Conservation (phyloP, 2,329 filamentous ascomycete species). For the Aspergillus japonicus region DNA sequence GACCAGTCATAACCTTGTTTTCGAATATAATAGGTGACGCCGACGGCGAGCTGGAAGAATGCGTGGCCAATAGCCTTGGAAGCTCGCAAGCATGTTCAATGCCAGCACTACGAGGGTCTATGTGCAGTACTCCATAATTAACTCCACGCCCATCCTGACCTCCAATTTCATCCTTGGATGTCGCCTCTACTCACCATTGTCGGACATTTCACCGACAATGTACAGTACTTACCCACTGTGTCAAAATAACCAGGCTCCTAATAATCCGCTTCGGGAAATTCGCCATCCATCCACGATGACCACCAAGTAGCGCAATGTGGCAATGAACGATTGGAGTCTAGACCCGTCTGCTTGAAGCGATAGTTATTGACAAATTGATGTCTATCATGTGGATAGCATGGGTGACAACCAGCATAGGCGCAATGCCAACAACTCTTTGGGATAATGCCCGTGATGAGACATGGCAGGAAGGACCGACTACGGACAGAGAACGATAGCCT, state of each 20-base stretch:
- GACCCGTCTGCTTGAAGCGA: neutral
- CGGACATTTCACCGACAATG: neutral
- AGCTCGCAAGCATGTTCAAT: neutral
- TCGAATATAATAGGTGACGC: neutral
- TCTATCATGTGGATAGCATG: conserved; percentile 4
- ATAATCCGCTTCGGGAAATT: neutral
- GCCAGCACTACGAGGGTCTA: neutral
- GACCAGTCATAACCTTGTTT: neutral
- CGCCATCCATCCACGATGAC: neutral
- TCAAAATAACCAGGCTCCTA: neutral
- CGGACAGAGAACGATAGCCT: neutral
- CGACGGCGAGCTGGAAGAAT: neutral
- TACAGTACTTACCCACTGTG: neutral
- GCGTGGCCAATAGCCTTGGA: neutral
- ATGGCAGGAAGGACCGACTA: neutral
- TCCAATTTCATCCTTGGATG: neutral
- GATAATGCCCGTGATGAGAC: neutral
- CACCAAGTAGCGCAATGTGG: conserved; percentile 5
- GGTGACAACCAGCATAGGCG: conserved; percentile 4
- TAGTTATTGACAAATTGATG: conserved; percentile 1
- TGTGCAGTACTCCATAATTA: neutral
- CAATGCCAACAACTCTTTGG: neutral
- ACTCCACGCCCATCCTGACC: neutral
- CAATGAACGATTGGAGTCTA: conserved; percentile 3
- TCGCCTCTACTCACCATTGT: neutral